Evolutionary conservation across 257 asterid species (phyloP), one percentile per base, ranked within the genome.

Genomic region (Echium plantagineum): DNA sequence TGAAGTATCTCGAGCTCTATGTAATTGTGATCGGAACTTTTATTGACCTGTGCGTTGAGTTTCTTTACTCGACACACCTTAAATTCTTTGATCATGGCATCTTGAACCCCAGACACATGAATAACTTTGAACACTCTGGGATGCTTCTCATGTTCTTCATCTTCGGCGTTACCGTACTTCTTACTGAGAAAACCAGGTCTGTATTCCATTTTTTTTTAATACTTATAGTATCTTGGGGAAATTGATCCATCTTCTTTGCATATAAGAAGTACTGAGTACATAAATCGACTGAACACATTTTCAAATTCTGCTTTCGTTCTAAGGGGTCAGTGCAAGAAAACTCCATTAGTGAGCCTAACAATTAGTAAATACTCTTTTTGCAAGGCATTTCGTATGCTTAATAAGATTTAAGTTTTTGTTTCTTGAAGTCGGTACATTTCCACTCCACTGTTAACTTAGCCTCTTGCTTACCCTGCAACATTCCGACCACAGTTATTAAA

Each of bases 101-200:
- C 42, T 66, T 93, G 85, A 89, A 89, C 77, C 97, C 97, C 26
- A 28, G 74, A 52, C 99, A 89, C 61, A 84, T 89, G 96, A 93
- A 93, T 72, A 80, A 93, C 71, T 93, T 93, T 57, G 99, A 93
- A 82, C 99, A 93, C 73, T 78, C 95, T 1, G 99, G 99, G 9
- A 93, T 93, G 97, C 85, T 93, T 58, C 87, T 93, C 69, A 86
- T 89, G 99, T 93, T 89, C 89, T 82, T 89, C 78, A 60, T 85
- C 72, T 86, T 89, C 21, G 99, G 95, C 21, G 21, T 89, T 51
- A 72, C 83, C n/a, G 61, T 86, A 4, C 69, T 93, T 60, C 76
- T 93, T 51, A 83, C 96, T 1, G 94, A 85, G 81, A 89, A 71
- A 74, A 86, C 95, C 65, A 83, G 98, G 97, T 87, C 54, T 71